Evolutionary conservation across 2,329 filamentous ascomycete genomes (phyloP).

Genomic region (Pseudogymnoascus sp.): DNA sequence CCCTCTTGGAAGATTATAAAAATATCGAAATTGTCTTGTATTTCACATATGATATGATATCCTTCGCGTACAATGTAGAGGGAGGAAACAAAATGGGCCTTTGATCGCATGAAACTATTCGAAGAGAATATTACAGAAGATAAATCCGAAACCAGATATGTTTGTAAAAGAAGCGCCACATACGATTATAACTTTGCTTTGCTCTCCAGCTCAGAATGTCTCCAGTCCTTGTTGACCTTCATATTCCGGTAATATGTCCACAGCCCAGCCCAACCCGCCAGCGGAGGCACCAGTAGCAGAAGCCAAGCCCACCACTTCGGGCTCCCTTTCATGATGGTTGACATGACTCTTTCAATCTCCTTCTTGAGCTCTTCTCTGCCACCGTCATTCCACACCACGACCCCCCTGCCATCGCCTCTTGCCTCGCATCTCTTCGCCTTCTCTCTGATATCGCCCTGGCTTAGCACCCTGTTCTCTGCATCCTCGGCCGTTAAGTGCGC

Average conservation of each 20-base stretch:
- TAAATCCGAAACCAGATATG: background rate
- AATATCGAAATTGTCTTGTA: background rate
- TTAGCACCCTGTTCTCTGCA: conserved; percentile 76
- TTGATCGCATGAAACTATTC: background rate
- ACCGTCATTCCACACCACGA: conserved; percentile 88
- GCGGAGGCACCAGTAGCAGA: conserved; percentile 62
- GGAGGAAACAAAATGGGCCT: background rate
- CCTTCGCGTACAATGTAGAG: background rate
- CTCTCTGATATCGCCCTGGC: conserved; percentile 77
- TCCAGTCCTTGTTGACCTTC: conserved; percentile 65
- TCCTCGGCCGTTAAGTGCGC: conserved; percentile 75
- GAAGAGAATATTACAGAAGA: background rate
- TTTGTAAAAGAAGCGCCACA: background rate
- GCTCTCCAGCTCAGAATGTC: conserved; percentile 49
- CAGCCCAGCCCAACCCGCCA: conserved; percentile 61
- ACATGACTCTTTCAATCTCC: conserved; percentile 62
- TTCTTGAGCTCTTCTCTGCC: conserved; percentile 61
- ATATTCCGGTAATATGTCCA: conserved; percentile 71
- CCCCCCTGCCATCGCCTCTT: conserved; percentile 57
- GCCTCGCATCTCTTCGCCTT: conserved; percentile 73
- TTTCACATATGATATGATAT: background rate
- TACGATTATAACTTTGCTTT: conserved; percentile 50
- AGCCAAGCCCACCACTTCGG: conserved; percentile 63
- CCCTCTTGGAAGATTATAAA: background rate
- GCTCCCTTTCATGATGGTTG: conserved; percentile 53